A percentile compares a stretch with the other conserved stretches of the same genome.
Conservation (phyloP, 2,329 filamentous ascomycete genomes). For the Myriosclerotinia scirpicola region DNA sequence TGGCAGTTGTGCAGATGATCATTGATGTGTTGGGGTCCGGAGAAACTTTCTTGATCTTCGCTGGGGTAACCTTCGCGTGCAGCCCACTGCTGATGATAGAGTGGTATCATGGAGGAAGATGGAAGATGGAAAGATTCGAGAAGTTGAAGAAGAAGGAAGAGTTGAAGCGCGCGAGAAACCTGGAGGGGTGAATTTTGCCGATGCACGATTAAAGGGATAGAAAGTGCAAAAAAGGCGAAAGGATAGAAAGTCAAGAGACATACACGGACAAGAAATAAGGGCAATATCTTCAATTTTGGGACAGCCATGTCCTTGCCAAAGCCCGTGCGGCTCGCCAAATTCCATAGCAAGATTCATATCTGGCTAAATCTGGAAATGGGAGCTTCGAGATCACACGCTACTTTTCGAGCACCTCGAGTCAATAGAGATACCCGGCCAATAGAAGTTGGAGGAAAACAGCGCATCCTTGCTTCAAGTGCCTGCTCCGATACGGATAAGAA, state of each 20-base stretch:
- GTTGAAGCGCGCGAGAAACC: conserved; percentile 9
- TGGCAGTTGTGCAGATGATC: conserved; percentile 18
- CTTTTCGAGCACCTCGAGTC: background rate
- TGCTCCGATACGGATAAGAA: background rate
- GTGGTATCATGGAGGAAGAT: conserved; percentile 21
- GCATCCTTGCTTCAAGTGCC: background rate
- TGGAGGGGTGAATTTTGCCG: background rate
- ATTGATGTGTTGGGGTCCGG: conserved; percentile 19
- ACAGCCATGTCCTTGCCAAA: background rate
- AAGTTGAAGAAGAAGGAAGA: conserved; percentile 7
- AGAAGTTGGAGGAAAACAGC: background rate
- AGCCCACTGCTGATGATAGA: conserved; percentile 18
- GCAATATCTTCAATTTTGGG: background rate
- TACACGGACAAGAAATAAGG: background rate
- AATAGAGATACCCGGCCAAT: background rate
- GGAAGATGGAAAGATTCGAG: conserved; percentile 18
- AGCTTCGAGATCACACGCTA: background rate
- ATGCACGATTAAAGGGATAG: background rate
- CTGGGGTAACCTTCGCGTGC: conserved; percentile 6
- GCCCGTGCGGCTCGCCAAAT: background rate
- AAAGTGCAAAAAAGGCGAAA: background rate
- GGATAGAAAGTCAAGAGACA: background rate
- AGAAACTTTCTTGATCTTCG: conserved; percentile 9
- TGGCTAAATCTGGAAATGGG: background rate
- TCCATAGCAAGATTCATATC: background rate